Percentiles rank a stretch among this genome's conserved stretches.
Evolutionary conservation across 139 green algal species (phyloP).

Genomic region (Microglena sp.): DNA sequence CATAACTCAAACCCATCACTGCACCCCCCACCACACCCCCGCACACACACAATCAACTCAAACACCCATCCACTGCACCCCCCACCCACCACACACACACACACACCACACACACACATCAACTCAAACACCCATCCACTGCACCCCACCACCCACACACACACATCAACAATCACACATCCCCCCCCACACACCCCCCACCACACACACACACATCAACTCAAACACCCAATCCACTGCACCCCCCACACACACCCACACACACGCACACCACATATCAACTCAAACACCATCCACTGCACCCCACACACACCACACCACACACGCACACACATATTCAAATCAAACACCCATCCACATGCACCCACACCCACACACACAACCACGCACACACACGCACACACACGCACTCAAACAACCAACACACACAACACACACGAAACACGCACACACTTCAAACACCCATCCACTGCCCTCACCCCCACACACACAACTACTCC

Average conservation of each 20-base stretch:
- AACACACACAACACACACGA: too few species aligned
- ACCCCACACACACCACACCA: not conserved
- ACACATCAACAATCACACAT: not conserved
- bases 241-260: not conserved
- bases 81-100: too few species aligned
- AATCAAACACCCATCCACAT: not conserved
- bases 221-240: not conserved
- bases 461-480: constrained; percentile 13
- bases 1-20: too few species aligned
- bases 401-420: constrained; percentile 1
- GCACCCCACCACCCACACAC: not conserved
- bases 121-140: not conserved
- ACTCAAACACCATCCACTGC: not conserved
- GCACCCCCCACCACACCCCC: too few species aligned
- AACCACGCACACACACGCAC: not conserved
- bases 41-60: too few species aligned
- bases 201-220: too few species aligned
- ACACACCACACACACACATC: not conserved
- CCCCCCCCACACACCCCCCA: not conserved
- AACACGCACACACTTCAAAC: not conserved
- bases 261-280: not conserved
- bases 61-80: too few species aligned
- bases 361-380: constrained; percentile 1
- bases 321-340: not conserved
- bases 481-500: constrained; percentile 17